Evolutionary conservation across 2,329 filamentous ascomycete genomes (phyloP).

Genomic region (Orbilia blumenaviensis): DNA sequence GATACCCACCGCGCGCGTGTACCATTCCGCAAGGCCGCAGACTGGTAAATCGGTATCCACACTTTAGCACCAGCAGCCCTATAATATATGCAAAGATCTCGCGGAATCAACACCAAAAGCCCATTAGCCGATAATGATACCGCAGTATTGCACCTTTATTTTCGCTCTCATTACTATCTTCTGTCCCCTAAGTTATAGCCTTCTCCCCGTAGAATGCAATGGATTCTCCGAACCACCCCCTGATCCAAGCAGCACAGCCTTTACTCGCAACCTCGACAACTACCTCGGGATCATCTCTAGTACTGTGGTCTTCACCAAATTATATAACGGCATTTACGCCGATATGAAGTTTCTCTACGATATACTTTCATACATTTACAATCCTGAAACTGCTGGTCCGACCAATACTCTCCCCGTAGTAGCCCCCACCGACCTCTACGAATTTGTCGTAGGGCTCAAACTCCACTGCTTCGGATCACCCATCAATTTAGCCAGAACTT

Average conservation of each 20-base stretch:
- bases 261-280: conserved; percentile 22
- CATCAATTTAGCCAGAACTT: neutral
- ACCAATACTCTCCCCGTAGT: conserved; percentile 7
- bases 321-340: neutral
- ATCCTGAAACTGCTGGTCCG: neutral
- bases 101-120: too few species aligned
- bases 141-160: neutral
- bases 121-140: neutral
- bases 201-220: neutral
- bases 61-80: too few species aligned
- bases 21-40: too few species aligned
- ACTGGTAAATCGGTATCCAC: too few species aligned
- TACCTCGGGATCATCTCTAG: neutral
- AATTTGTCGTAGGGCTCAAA: conserved; percentile 15
- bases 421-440: neutral
- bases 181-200: neutral
- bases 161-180: neutral
- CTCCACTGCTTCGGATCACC: conserved; percentile 13
- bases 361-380: neutral
- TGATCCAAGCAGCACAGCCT: neutral
- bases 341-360: conserved; percentile 10
- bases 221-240: neutral
- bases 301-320: neutral
- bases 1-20: too few species aligned
- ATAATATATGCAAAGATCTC: too few species aligned